Conservation (phyloP, 176 grass and related monocot species). For the Panicum miliaceum region DNA sequence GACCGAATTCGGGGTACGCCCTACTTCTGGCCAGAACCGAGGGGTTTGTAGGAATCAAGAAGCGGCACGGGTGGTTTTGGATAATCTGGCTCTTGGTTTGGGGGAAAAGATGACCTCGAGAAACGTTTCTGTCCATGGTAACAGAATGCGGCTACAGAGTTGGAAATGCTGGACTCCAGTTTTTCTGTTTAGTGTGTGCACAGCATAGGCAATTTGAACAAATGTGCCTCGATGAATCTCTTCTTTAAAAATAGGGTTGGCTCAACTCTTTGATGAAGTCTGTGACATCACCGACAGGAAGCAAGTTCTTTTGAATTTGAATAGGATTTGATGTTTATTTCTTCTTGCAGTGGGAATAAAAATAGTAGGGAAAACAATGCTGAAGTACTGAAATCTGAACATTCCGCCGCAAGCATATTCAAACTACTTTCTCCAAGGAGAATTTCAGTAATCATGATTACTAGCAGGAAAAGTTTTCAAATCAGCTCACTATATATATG, state of each 20-base stretch:
- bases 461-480: not conserved
- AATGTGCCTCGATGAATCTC: conserved; percentile 18
- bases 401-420: not conserved
- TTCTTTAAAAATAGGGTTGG: not conserved
- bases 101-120: conserved; percentile 14
- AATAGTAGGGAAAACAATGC: not conserved
- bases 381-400: conserved; percentile 27
- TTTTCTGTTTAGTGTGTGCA: conserved; percentile 24
- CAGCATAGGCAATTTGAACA: not conserved
- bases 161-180: not conserved
- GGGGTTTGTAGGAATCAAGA: not conserved
- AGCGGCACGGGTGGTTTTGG: not conserved
- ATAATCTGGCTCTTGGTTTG: conserved; percentile 33
- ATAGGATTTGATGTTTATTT: conserved; percentile 25
- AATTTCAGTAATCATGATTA: not conserved
- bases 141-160: conserved; percentile 29
- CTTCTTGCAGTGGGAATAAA: not conserved
- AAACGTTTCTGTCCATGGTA: conserved; percentile 5
- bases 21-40: not conserved
- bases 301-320: not conserved
- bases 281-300: not conserved
- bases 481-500: not conserved
- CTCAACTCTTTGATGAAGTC: conserved; percentile 17
- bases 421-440: not conserved
- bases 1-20: conserved; percentile 22